These are phyloP conservation scores for Urostyla sp. DNA, from an alignment of 73 alveolate species.

Conservation along the genomic window DNA sequence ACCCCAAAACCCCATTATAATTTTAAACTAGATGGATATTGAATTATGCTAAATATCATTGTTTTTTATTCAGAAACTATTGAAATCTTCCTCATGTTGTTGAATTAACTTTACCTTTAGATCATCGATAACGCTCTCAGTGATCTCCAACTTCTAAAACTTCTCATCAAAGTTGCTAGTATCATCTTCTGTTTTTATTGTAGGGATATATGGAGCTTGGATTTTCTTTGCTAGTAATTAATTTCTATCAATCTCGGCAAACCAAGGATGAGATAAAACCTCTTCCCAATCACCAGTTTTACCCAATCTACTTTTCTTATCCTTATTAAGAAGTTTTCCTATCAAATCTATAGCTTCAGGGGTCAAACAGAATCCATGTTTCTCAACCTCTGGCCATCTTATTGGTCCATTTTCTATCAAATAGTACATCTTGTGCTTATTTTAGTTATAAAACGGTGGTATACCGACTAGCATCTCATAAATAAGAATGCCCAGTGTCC, in stretches of 20 bases:
- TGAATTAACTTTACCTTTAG: too few relatives aligned
- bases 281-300: constrained; percentile 47
- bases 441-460: constrained; percentile 79
- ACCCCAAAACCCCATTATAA: too few relatives aligned
- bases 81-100: too few relatives aligned
- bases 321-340: constrained; percentile 58
- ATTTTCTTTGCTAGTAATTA: constrained; percentile 24
- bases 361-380: constrained; percentile 60
- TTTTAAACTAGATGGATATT: too few relatives aligned
- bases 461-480: constrained; percentile 80
- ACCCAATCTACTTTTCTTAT: constrained; percentile 64
- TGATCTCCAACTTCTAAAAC: constrained; percentile 22
- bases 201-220: constrained; percentile 52
- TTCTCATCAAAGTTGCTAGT: constrained; percentile 40
- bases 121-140: constrained; percentile 45
- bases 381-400: constrained; percentile 71
- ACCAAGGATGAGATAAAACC: constrained; percentile 62
- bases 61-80: too few relatives aligned
- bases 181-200: constrained; percentile 13
- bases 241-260: constrained; percentile 42
- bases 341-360: constrained; percentile 62
- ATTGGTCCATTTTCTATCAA: constrained; percentile 67
- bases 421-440: constrained; percentile 68
- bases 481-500: constrained; percentile 84
- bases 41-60: too few relatives aligned